Percentiles rank a stretch among this genome's conserved stretches.
These are phyloP conservation scores for Camellia japonica DNA, from an alignment of 148 eudicot species.

Conservation along the genomic window DNA sequence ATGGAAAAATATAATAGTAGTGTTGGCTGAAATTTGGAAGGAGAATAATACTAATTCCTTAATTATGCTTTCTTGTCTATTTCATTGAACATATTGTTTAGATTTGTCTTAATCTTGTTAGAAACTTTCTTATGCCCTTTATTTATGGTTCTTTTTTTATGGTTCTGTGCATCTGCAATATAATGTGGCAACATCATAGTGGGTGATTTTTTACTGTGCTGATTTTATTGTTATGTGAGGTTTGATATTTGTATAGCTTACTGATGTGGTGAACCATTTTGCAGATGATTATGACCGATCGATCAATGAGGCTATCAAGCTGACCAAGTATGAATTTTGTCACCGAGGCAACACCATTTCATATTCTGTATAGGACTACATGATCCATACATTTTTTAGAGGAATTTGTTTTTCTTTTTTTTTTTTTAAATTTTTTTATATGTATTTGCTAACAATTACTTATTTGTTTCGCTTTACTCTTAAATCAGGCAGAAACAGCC, in stretches of 20 bases:
- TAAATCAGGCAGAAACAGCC: constrained; percentile 52
- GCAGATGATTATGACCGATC: constrained; percentile 56
- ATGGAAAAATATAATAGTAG: not conserved
- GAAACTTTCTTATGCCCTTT: not conserved
- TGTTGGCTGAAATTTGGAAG: not conserved
- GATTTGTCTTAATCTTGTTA: not conserved
- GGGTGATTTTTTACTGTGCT: not conserved
- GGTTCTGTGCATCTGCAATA: not conserved
- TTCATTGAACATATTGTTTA: not conserved
- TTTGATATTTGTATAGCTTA: not conserved
- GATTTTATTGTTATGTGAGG: not conserved
- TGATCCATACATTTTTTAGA: not conserved
- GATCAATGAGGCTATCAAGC: constrained; percentile 77
- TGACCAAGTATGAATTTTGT: constrained; percentile 58
- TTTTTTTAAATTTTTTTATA: too few species aligned
- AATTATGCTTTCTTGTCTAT: not conserved
- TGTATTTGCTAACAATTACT: not conserved
- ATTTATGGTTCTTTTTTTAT: not conserved
- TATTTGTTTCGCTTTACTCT: not conserved
- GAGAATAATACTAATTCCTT: not conserved
- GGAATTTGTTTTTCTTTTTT: not conserved
- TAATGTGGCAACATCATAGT: not conserved
- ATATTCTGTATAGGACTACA: not conserved
- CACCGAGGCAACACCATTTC: constrained; percentile 9
- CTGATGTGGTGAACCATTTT: constrained; percentile 13